A percentile compares a stretch with the other conserved stretches of the same genome.
phyloP scores from a whole-genome alignment of 768 basidiomycete species.

The Dentipellis sp. region DNA sequence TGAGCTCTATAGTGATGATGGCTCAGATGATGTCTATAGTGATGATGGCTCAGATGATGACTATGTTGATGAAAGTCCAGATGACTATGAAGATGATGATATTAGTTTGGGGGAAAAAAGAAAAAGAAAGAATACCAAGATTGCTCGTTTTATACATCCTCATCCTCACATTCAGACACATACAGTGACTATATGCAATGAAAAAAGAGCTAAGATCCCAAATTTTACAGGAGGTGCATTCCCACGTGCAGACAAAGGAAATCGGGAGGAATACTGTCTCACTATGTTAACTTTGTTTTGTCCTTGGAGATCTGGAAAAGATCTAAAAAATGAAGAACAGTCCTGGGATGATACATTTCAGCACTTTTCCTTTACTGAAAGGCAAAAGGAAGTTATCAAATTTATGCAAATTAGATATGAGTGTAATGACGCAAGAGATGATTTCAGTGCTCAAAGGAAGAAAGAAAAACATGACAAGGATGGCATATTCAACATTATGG shows the following conservation, averaged over 20 bases:
- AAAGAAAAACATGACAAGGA: neutral
- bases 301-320: too few species aligned
- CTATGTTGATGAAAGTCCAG: neutral
- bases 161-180: constrained; percentile 22
- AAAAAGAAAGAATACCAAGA: constrained; percentile 1
- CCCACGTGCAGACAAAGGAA: constrained; percentile 20
- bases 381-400: constrained; percentile 15
- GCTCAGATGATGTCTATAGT: neutral
- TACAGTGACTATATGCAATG: constrained; percentile 3
- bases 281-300: too few species aligned
- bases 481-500: neutral
- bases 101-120: neutral
- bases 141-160: neutral
- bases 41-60: neutral
- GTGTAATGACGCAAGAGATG: constrained; percentile 27
- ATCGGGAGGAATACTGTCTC: too few species aligned
- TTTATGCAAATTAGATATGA: constrained; percentile 28
- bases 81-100: neutral
- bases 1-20: neutral
- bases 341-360: constrained; percentile 20
- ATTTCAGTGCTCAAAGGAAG: constrained; percentile 18
- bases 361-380: constrained; percentile 10
- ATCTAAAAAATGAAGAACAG: too few species aligned
- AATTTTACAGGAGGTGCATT: constrained; percentile 23
- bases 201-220: constrained; percentile 9